Conservation (phyloP, 1,284 basidiomycete genomes). For the Trametes versicolor region DNA sequence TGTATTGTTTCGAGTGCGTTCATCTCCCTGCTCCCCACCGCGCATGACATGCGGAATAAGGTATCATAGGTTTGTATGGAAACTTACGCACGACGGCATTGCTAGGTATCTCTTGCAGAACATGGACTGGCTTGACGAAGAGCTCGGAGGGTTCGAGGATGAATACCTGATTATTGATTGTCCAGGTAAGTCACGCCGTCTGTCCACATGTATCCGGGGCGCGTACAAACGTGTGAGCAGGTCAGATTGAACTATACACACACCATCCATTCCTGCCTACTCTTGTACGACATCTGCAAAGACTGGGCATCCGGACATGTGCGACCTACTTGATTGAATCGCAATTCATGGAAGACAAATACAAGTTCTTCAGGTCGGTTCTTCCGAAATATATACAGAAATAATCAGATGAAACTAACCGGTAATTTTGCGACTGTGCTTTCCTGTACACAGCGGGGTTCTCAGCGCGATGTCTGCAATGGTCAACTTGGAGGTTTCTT, state of each 20-base stretch:
- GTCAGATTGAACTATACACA: slow-evolving; percentile 99
- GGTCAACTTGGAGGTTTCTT: slow-evolving; percentile 97
- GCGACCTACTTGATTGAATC: slow-evolving; percentile 95
- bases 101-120: slow-evolving; percentile 94
- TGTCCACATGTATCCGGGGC: background rate
- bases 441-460: slow-evolving; percentile 75
- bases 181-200: slow-evolving; percentile 70
- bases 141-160: slow-evolving; percentile 93
- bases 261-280: slow-evolving; percentile 97
- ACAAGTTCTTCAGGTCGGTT: slow-evolving; percentile 92
- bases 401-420: background rate
- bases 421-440: background rate
- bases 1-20: slow-evolving; percentile 97
- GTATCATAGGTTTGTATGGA: background rate
- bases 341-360: slow-evolving; percentile 98
- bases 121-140: slow-evolving; percentile 99
- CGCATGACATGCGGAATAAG: slow-evolving; percentile 60
- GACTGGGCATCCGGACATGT: slow-evolving; percentile 82
- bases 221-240: slow-evolving; percentile 40
- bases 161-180: slow-evolving; percentile 99
- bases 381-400: too few relatives aligned
- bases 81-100: background rate
- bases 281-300: slow-evolving; percentile 77
- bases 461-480: slow-evolving; percentile 98
- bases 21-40: background rate